phyloP scores from a whole-genome alignment of 1,284 basidiomycete genomes.

The Wolfiporia cocos region DNA sequence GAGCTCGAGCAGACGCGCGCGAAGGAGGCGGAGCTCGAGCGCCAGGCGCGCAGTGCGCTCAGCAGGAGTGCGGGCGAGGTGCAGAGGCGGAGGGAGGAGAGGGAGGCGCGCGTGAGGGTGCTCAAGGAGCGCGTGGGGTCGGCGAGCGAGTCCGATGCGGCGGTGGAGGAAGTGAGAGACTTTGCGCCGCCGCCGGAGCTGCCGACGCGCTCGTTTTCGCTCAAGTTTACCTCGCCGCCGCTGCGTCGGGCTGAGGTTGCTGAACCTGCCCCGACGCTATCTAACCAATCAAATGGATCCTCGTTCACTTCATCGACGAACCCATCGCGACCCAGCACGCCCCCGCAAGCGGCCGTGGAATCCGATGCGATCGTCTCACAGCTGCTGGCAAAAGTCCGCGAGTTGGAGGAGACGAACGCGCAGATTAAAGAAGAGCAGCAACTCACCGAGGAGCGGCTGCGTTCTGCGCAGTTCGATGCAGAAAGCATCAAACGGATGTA shows the following conservation, averaged over 20 bases:
- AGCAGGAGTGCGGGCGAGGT: slow-evolving; percentile 29
- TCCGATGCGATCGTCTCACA: slow-evolving; percentile 63
- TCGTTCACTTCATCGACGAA: not conserved
- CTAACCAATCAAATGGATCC: too few species aligned
- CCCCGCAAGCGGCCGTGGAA: slow-evolving; percentile 25
- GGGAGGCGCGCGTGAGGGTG: slow-evolving; percentile 46
- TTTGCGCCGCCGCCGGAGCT: slow-evolving; percentile 51
- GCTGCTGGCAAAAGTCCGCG: slow-evolving; percentile 71
- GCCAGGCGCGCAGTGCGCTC: slow-evolving; percentile 41
- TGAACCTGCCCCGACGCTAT: too few species aligned
- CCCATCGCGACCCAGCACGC: not conserved
- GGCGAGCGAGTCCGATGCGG: slow-evolving; percentile 16
- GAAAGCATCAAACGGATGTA: slow-evolving; percentile 65
- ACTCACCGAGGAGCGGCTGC: slow-evolving; percentile 53
- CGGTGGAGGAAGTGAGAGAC: slow-evolving; percentile 29
- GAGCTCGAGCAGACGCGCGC: slow-evolving; percentile 71
- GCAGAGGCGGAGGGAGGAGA: slow-evolving; percentile 42
- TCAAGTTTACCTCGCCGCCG: not conserved
- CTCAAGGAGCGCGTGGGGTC: slow-evolving; percentile 34
- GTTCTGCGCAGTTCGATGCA: slow-evolving; percentile 65
- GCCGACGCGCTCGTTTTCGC: not conserved
- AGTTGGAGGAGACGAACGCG: slow-evolving; percentile 71
- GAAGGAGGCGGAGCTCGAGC: slow-evolving; percentile 63
- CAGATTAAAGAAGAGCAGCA: slow-evolving; percentile 65
- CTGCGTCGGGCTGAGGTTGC: too few species aligned